These are phyloP conservation scores for Leishmania tropica DNA, from an alignment of 208 protist genomes.

Conservation along the genomic window DNA sequence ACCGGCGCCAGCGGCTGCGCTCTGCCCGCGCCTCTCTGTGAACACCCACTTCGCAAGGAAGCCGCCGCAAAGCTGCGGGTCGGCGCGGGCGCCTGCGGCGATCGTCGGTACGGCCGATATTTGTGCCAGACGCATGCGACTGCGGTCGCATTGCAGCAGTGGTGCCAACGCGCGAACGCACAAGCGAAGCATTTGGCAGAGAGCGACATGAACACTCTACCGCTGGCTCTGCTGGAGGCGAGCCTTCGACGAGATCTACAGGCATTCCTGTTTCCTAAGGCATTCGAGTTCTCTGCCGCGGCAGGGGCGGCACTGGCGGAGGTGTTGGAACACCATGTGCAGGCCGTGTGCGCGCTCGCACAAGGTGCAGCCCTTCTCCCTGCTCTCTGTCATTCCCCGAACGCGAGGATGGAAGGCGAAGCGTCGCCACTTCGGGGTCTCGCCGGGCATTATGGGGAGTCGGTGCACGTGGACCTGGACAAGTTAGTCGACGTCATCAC, in stretches of 20 bases:
- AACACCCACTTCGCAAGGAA: constrained; percentile 1
- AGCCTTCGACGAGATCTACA: constrained; percentile 18
- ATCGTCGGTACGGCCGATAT: not conserved
- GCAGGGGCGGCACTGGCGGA: constrained; percentile 14
- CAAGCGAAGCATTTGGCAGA: not conserved
- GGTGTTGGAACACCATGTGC: constrained; percentile 20
- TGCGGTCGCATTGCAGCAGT: constrained; percentile 2
- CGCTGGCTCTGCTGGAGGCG: constrained; percentile 11
- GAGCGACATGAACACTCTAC: constrained; percentile 1
- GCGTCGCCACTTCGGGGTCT: not conserved
- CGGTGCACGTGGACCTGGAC: constrained; percentile 10
- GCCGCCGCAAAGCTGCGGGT: not conserved
- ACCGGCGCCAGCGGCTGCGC: not conserved
- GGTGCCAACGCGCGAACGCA: not conserved
- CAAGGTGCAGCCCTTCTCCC: constrained; percentile 1
- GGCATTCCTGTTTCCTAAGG: constrained; percentile 7
- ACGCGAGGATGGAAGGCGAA: not conserved
- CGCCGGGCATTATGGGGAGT: not conserved
- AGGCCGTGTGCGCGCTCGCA: constrained; percentile 27
- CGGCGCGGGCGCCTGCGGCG: not conserved
- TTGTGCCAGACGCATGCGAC: not conserved
- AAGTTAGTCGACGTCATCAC: constrained; percentile 16
- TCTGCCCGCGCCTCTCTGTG: constrained; percentile 16
- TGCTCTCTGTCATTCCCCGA: not conserved
- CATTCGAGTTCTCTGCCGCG: constrained; percentile 12